Conservation (phyloP, 495 filamentous ascomycete genomes). For the Trichocladium antarcticum region DNA sequence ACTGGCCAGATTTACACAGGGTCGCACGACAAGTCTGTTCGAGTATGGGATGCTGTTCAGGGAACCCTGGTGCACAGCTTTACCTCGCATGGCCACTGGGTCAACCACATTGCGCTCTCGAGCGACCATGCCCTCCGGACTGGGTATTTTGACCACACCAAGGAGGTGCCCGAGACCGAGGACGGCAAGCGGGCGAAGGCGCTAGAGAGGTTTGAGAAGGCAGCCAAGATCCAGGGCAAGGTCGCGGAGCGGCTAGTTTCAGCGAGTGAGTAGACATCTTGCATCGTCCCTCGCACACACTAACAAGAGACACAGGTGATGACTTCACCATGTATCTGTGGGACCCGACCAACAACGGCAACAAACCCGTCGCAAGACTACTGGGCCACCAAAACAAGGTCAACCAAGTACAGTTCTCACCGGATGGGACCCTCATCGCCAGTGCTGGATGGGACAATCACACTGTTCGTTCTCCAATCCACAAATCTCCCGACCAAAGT, state of each 20-base stretch:
- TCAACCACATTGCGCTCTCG: constrained; percentile 91
- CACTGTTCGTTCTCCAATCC: constrained; percentile 6
- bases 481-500: constrained; percentile 2
- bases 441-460: constrained; percentile 80
- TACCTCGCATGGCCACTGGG: constrained; percentile 79
- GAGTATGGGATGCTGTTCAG: constrained; percentile 74
- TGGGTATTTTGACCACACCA: constrained; percentile 75
- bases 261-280: constrained; percentile 34
- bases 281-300: neutral
- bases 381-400: constrained; percentile 93
- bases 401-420: constrained; percentile 90
- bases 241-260: constrained; percentile 80
- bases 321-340: constrained; percentile 97
- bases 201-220: constrained; percentile 74
- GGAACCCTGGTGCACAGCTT: constrained; percentile 72
- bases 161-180: constrained; percentile 49
- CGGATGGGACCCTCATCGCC: constrained; percentile 76
- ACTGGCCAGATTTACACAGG: constrained; percentile 54
- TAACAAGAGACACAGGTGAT: constrained; percentile 45
- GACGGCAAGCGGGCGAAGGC: constrained; percentile 67
- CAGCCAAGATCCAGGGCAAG: constrained; percentile 66
- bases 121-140: constrained; percentile 87
- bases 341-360: constrained; percentile 64
- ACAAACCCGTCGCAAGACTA: constrained; percentile 77
- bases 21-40: constrained; percentile 85